A percentile compares a stretch with the other conserved stretches of the same genome.
These are phyloP conservation scores for Staphylotrichum longicolle DNA, from an alignment of 495 filamentous ascomycete genomes.

Conservation along the genomic window DNA sequence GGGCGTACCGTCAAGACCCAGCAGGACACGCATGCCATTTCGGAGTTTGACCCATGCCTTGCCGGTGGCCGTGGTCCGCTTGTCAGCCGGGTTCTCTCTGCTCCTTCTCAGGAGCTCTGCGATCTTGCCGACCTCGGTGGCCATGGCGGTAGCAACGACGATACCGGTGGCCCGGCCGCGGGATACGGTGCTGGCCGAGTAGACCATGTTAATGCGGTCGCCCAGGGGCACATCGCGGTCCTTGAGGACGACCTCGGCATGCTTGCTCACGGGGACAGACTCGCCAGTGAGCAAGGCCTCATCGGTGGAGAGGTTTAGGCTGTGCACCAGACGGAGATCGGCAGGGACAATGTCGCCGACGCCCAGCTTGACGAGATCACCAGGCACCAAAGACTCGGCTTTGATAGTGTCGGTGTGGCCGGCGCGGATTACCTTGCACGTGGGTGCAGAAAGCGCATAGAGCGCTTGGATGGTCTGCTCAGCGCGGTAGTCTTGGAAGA, in stretches of 20 bases:
- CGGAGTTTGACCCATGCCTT: conserved; percentile 18
- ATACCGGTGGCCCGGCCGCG: conserved; percentile 66
- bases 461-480: conserved; percentile 85
- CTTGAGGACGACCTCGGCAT: conserved; percentile 34
- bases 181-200: conserved; percentile 62
- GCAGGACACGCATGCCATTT: conserved; percentile 29
- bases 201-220: conserved; percentile 68
- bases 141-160: conserved; percentile 69
- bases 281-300: conserved; percentile 61
- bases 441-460: conserved; percentile 71
- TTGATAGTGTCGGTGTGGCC: conserved; percentile 61
- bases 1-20: conserved; percentile 74
- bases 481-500: conserved; percentile 81
- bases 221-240: conserved; percentile 55
- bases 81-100: conserved; percentile 54
- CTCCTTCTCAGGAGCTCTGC: conserved; percentile 58
- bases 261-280: conserved; percentile 51
- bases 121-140: conserved; percentile 79
- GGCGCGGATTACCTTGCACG: conserved; percentile 71
- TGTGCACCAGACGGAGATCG: conserved; percentile 69
- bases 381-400: conserved; percentile 66
- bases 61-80: conserved; percentile 40
- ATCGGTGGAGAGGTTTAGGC: conserved; percentile 62
- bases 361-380: conserved; percentile 74
- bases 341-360: conserved; percentile 81